A percentile compares a stretch with the other conserved stretches of the same genome.
Evolutionary conservation across 2,329 filamentous ascomycete genomes (phyloP).

Genomic region (Colletotrichum navitas): DNA sequence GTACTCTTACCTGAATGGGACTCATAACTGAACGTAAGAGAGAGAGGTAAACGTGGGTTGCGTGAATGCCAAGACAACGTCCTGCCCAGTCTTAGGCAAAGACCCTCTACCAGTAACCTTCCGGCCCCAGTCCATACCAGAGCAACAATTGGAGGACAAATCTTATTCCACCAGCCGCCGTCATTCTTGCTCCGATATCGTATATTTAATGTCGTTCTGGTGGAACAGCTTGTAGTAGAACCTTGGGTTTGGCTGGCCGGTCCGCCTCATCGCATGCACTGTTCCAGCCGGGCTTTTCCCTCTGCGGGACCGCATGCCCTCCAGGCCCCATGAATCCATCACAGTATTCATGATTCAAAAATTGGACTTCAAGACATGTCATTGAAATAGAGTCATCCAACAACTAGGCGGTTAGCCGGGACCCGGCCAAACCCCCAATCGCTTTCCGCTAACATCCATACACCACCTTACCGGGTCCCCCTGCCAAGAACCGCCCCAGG

Average conservation of each 20-base stretch:
- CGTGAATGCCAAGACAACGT: too few relatives aligned
- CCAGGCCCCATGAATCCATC: not conserved
- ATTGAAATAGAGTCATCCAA: conserved; percentile 12
- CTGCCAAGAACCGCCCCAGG: not conserved
- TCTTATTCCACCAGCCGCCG: not conserved
- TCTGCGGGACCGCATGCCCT: too few relatives aligned
- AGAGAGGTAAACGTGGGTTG: too few relatives aligned
- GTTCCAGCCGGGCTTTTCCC: too few relatives aligned
- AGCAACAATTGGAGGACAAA: not conserved
- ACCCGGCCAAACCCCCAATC: not conserved
- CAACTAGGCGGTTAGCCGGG: not conserved
- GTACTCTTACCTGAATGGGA: not conserved
- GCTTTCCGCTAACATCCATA: not conserved
- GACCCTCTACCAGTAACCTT: not conserved
- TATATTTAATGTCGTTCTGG: not conserved
- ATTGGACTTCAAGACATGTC: not conserved
- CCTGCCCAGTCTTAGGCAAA: not conserved
- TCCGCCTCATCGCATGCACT: not conserved
- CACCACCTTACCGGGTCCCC: not conserved
- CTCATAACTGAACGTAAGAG: too few relatives aligned
- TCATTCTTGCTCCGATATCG: not conserved
- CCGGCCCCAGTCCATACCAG: not conserved
- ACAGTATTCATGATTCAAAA: not conserved
- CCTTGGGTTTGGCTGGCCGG: not conserved
- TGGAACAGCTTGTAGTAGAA: conserved; percentile 2